A percentile compares a stretch with the other conserved stretches of the same genome.
phyloP scores from a whole-genome alignment of 2,329 filamentous ascomycete species.

The Byssochlamys sp. region DNA sequence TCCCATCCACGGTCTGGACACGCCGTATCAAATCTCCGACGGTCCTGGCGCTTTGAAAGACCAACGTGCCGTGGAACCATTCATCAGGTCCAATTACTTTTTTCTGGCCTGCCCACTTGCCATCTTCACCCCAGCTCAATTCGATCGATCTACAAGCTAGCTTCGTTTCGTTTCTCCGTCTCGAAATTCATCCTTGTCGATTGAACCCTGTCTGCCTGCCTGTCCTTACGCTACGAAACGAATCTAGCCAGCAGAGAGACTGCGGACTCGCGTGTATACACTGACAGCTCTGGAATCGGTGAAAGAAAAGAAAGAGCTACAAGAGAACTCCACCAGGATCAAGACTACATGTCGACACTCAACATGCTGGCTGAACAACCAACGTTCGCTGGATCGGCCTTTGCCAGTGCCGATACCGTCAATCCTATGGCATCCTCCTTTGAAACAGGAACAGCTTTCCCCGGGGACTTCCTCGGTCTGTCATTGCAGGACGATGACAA shows the following conservation, averaged over 20 bases:
- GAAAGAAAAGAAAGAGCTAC: not conserved
- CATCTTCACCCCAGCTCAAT: not conserved
- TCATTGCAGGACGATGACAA: slow-evolving; percentile 22
- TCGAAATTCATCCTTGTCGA: not conserved
- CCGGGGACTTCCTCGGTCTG: slow-evolving; percentile 20
- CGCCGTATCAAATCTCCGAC: not conserved
- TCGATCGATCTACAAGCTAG: not conserved
- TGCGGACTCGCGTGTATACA: not conserved
- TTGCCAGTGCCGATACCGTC: slow-evolving; percentile 8
- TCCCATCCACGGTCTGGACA: not conserved
- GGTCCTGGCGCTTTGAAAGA: not conserved
- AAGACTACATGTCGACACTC: slow-evolving; percentile 11
- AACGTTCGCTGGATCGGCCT: slow-evolving; percentile 7
- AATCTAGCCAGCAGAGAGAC: not conserved
- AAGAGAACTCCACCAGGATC: not conserved
- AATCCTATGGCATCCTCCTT: slow-evolving; percentile 10
- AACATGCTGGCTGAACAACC: slow-evolving; percentile 14
- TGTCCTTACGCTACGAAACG: not conserved
- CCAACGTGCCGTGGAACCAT: not conserved
- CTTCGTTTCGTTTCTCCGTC: not conserved
- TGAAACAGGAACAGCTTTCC: slow-evolving; percentile 11
- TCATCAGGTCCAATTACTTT: not conserved
- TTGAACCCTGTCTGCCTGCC: not conserved
- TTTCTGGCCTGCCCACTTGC: not conserved
- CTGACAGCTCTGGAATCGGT: not conserved